phyloP scores from a whole-genome alignment of 139 green algal species.

The Ostreobium quekettii region DNA sequence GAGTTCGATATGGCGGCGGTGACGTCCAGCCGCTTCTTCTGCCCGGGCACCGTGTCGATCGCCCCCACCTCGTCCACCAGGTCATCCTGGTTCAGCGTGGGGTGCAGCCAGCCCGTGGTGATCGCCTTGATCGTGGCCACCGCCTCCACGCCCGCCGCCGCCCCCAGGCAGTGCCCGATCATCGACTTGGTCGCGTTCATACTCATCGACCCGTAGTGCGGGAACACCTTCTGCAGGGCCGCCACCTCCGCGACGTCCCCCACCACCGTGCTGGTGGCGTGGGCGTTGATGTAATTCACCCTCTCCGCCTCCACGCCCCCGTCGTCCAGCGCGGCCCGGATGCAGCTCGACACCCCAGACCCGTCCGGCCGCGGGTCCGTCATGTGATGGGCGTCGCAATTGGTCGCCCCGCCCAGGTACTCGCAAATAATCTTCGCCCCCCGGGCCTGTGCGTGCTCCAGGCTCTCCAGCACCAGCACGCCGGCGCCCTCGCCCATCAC shows the following conservation, averaged over 20 bases:
- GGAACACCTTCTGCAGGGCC: constrained; percentile 90
- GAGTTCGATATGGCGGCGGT: constrained; percentile 75
- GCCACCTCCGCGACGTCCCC: constrained; percentile 96
- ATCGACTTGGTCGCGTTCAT: constrained; percentile 99
- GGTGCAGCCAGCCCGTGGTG: constrained; percentile 86
- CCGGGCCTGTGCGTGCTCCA: constrained; percentile 82
- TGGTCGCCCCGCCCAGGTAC: constrained; percentile 93
- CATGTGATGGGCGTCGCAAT: constrained; percentile 99
- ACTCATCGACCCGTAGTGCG: constrained; percentile 66
- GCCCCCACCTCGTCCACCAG: constrained; percentile 76
- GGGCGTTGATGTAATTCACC: constrained; percentile 99
- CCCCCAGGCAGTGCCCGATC: constrained; percentile 95
- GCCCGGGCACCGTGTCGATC: constrained; percentile 77
- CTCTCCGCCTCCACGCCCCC: constrained; percentile 48
- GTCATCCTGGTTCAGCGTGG: constrained; percentile 90
- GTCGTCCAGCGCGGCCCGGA: constrained; percentile 83
- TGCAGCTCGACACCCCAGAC: constrained; percentile 89
- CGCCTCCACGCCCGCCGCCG: constrained; percentile 90
- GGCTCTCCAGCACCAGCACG: constrained; percentile 90
- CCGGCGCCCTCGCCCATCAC: constrained; percentile 98
- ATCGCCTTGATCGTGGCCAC: constrained; percentile 94
- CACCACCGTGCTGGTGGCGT: constrained; percentile 93
- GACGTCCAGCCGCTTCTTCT: constrained; percentile 71
- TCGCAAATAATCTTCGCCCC: constrained; percentile 65
- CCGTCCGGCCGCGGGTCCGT: constrained; percentile 93